Base-by-base conservation (phyloP, 140 eudicot genomes). In the Ambrosia hybrid region DNA sequence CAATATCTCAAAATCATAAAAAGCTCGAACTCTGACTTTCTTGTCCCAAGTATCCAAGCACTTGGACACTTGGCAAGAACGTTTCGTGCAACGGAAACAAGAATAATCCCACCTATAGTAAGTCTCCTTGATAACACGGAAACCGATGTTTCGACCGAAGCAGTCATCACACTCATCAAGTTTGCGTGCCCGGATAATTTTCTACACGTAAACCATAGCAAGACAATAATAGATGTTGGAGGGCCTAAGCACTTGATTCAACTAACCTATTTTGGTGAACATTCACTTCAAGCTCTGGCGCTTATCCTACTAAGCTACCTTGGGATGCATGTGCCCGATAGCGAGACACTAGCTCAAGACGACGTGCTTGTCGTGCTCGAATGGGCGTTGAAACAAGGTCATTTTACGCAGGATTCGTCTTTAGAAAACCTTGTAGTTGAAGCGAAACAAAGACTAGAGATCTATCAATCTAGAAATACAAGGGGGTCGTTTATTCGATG, bases 1-100 rank as follows among this genome's bases (percentile, higher is more conserved):
- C 95, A 88, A 34, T 66, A 85, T 7, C 77, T 83, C 6, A 76
- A 70, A 74, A 86, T 85, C 49, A 75, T 88, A 4, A 57, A 67
- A 15, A 61, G 73, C 5, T 78, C 72, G 5, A 71, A 78, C 51
- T 78, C 88, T 0, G 82, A 88, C n/a, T 84, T 88, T 26, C 75
- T 88, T 0, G 63, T 83, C 52, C 85, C 90, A 13, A 74, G 91
- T 58, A 70, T 85, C 57, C 83, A 72, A 34, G 51, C 95, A 17
- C 58, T 85, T n/a, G 95, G 95, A 6, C 79, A 85, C 65, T 73
- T 88, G 64, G 91, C 95, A 4, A 80, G 88, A 75, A 88, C 91
- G 3, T 88, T 88, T 67, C 81, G 90, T 3, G 95, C 95, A 34
- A 85, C 91, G 2, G 95, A 88, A 76, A 78, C 90, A 4, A 51